Conservation (phyloP, 345 rosid species). For the Capsella bursapastoris region DNA sequence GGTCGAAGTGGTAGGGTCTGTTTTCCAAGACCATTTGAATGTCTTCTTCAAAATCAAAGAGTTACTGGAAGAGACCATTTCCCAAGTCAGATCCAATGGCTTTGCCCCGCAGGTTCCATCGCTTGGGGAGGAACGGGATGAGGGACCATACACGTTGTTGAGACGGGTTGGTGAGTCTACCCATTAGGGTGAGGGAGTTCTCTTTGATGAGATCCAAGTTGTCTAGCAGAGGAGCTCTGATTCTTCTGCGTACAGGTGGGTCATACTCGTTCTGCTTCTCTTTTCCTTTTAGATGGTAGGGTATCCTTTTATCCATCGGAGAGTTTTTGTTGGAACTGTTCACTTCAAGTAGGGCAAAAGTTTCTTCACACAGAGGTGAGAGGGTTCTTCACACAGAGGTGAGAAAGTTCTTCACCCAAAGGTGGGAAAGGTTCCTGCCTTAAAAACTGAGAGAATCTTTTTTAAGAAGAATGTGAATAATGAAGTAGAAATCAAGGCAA, state of each 20-base stretch:
- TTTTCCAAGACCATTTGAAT: not conserved
- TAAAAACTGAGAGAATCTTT: too few relatives aligned
- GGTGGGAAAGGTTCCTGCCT: too few relatives aligned
- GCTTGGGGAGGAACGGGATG: not conserved
- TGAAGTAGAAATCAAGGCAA: too few relatives aligned
- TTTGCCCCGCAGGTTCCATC: not conserved
- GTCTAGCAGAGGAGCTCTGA: not conserved
- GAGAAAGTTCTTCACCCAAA: too few relatives aligned
- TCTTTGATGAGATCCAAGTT: not conserved
- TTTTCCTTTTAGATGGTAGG: not conserved
- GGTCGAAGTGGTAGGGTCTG: not conserved
- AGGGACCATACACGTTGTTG: not conserved
- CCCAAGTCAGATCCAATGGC: not conserved
- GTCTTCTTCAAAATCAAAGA: not conserved
- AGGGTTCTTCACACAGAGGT: too few relatives aligned
- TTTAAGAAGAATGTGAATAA: too few relatives aligned
- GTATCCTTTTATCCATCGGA: not conserved
- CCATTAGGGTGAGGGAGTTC: not conserved
- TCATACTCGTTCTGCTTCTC: accelerated
- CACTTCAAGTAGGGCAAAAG: too few relatives aligned
- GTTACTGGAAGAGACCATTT: not conserved
- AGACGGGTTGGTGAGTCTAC: not conserved
- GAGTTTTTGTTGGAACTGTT: too few relatives aligned
- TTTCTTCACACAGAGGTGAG: too few relatives aligned
- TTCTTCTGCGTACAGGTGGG: not conserved